Evolutionary conservation across 106 monocot species (phyloP).

Genomic region (Alisma plantagoaquatica): DNA sequence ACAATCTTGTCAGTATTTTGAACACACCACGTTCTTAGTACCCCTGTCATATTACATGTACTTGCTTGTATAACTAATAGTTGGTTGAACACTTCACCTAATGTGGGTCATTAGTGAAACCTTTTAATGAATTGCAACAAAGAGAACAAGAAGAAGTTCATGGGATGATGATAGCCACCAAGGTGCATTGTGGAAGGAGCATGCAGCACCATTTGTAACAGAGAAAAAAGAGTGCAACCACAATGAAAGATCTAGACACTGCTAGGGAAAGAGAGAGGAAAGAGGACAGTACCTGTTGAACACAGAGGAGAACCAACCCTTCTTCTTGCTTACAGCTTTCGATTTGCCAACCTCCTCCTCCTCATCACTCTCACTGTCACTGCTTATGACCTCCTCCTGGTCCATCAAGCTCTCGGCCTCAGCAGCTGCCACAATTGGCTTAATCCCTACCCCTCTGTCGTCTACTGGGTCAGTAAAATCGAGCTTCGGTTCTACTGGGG

Average conservation of each 20-base stretch:
- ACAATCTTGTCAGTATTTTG: too few species aligned
- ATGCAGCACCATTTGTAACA: too few species aligned
- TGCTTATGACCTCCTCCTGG: constrained; percentile 65
- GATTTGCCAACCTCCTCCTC: constrained; percentile 41
- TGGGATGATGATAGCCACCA: too few species aligned
- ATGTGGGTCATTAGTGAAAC: too few species aligned
- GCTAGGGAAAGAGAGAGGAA: too few species aligned
- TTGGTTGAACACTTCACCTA: too few species aligned
- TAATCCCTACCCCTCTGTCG: constrained; percentile 68
- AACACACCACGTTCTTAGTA: too few species aligned
- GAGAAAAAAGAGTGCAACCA: not conserved
- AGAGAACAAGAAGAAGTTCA: too few species aligned
- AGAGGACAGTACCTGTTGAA: constrained; percentile 91
- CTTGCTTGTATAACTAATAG: too few species aligned
- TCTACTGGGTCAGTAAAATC: constrained; percentile 76
- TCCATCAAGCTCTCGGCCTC: constrained; percentile 99
- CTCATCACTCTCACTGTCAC: constrained; percentile 78
- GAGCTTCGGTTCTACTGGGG: constrained; percentile 38
- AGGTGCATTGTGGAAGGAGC: too few species aligned
- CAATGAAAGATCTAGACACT: not conserved
- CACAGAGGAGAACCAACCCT: constrained; percentile 92
- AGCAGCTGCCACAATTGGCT: constrained; percentile 35
- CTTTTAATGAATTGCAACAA: too few species aligned
- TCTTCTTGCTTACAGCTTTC: constrained; percentile 50
- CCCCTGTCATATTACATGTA: too few species aligned